Conservation (phyloP, 805 yeast genomes). For the Ogataea trehalophila region DNA sequence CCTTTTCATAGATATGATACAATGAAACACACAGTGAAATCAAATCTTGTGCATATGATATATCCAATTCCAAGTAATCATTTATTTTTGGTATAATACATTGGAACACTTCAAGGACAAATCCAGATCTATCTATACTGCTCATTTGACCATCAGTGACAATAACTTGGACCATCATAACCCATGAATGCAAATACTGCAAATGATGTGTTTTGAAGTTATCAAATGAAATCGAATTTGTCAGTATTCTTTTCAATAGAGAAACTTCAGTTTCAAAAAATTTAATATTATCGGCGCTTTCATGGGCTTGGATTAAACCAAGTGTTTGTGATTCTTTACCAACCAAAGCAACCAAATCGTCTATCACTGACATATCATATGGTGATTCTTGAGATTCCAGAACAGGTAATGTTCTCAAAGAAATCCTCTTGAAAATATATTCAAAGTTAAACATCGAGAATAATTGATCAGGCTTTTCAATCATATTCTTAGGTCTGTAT, state of each 20-base stretch:
- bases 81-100: constrained; percentile 69
- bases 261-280: constrained; percentile 21
- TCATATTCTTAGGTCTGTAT: constrained; percentile 43
- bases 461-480: constrained; percentile 34
- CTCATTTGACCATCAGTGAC: constrained; percentile 56
- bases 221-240: constrained; percentile 41
- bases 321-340: constrained; percentile 22
- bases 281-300: constrained; percentile 9
- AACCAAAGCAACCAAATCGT: constrained; percentile 22
- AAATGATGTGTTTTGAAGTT: constrained; percentile 51
- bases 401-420: constrained; percentile 22
- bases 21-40: constrained; percentile 71
- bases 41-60: constrained; percentile 66
- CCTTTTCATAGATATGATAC: constrained; percentile 57
- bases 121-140: constrained; percentile 44
- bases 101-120: constrained; percentile 75
- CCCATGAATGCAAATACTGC: constrained; percentile 75
- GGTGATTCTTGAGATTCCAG: constrained; percentile 14
- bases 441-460: constrained; percentile 36
- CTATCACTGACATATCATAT: constrained; percentile 40
- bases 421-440: constrained; percentile 38
- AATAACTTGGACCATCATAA: constrained; percentile 67
- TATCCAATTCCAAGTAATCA: constrained; percentile 64
- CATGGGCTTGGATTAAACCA: constrained; percentile 22
- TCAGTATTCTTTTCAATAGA: constrained; percentile 34